These are phyloP conservation scores for Besnoitia besnoiti DNA, from an alignment of 169 alveolate genomes.

Conservation along the genomic window DNA sequence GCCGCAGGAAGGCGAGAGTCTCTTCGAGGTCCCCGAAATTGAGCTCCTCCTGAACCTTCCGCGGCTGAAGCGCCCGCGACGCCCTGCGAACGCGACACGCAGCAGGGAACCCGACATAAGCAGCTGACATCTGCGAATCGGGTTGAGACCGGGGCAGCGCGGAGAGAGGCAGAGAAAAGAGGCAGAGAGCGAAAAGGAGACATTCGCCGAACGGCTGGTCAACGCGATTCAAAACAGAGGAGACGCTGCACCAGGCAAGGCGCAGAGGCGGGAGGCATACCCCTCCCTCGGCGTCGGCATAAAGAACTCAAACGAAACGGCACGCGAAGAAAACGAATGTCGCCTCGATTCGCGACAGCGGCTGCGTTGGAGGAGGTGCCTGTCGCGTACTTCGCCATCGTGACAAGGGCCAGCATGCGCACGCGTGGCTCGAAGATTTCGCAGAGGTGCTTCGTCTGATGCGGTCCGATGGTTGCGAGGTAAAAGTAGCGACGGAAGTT, in stretches of 20 bases:
- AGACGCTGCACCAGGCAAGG: too few relatives aligned
- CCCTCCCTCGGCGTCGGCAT: too few relatives aligned
- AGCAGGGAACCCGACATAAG: not conserved
- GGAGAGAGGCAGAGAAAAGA: conserved; percentile 22
- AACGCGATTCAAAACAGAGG: too few relatives aligned
- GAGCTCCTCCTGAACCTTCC: not conserved
- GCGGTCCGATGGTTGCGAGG: conserved; percentile 18
- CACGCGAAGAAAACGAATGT: too few relatives aligned
- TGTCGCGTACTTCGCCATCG: conserved; percentile 45
- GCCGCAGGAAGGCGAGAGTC: not conserved
- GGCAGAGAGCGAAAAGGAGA: not conserved
- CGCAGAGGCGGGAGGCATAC: too few relatives aligned
- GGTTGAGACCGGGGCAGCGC: not conserved
- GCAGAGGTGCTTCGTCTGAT: conserved; percentile 35
- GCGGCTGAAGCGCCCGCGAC: not conserved
- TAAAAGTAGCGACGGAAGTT: conserved; percentile 58
- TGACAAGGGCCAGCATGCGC: conserved; percentile 64
- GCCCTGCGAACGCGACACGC: conserved; percentile 34
- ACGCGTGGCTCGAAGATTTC: conserved; percentile 50
- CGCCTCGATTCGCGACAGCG: too few relatives aligned
- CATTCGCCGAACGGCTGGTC: too few relatives aligned
- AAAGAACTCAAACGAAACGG: too few relatives aligned
- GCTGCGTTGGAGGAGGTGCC: too few relatives aligned
- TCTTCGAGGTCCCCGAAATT: not conserved
- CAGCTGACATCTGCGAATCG: not conserved